Percentiles rank a stretch among this genome's conserved stretches.
phyloP scores from a whole-genome alignment of 257 asterid genomes.

The Ehretia macrophylla region DNA sequence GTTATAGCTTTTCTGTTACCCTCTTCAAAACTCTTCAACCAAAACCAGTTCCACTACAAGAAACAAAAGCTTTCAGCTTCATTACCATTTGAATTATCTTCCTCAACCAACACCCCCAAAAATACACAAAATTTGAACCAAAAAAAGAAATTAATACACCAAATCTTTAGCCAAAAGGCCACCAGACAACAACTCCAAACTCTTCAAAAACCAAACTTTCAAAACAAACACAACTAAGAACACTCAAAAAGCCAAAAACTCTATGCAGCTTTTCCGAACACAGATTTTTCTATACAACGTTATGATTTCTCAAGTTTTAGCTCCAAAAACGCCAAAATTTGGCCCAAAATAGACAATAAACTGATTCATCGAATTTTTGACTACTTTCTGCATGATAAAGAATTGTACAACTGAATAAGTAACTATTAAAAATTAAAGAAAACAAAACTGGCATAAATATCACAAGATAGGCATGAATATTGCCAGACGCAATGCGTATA shows the following conservation, averaged over 20 bases:
- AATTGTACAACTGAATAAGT: conserved; percentile 1
- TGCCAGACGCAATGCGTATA: conserved; percentile 24
- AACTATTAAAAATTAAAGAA: conserved; percentile 10
- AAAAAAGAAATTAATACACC: conserved; percentile 11
- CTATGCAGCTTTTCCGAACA: conserved; percentile 33
- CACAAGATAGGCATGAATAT: conserved; percentile 64
- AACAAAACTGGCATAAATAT: conserved; percentile 32
- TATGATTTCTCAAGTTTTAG: conserved; percentile 1
- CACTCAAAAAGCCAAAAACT: conserved; percentile 5
- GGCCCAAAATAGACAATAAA: conserved; percentile 13
- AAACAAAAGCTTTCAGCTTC: conserved; percentile 32
- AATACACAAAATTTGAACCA: conserved; percentile 13
- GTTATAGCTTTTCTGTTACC: neutral
- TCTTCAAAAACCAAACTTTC: conserved; percentile 14
- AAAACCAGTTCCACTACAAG: conserved; percentile 37
- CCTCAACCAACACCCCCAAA: conserved; percentile 17
- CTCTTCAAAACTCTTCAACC: conserved; percentile 26
- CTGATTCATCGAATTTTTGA: conserved; percentile 26
- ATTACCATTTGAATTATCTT: conserved; percentile 31
- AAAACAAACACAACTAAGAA: neutral
- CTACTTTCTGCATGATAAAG: conserved; percentile 45
- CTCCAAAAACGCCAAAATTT: neutral
- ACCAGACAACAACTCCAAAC: neutral
- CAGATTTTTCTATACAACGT: conserved; percentile 15
- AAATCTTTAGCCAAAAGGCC: neutral